These are phyloP conservation scores for Hypoxylon subgilvum DNA, from an alignment of 495 filamentous ascomycete genomes.

Conservation along the genomic window DNA sequence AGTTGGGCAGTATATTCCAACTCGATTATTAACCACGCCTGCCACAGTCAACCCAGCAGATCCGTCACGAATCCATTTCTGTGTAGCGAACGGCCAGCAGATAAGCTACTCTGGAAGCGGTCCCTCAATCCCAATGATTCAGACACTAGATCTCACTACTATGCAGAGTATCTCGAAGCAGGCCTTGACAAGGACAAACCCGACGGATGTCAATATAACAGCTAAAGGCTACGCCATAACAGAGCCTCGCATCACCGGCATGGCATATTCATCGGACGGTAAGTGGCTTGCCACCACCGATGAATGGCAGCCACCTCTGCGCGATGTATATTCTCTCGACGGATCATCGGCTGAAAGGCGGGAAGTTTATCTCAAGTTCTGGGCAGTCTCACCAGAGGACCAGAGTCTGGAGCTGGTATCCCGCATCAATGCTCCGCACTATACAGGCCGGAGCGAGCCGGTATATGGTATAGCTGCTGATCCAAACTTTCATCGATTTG, in stretches of 20 bases:
- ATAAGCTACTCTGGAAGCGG: conserved; percentile 45
- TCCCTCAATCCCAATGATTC: conserved; percentile 58
- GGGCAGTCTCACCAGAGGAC: conserved; percentile 72
- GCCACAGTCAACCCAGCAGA: conserved; percentile 46
- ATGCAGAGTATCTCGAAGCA: conserved; percentile 79
- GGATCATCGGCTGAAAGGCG: conserved; percentile 56
- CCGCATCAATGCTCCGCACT: conserved; percentile 83
- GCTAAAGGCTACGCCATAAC: conserved; percentile 69
- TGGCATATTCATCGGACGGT: conserved; percentile 77
- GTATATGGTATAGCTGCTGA: conserved; percentile 75
- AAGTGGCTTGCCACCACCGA: conserved; percentile 92
- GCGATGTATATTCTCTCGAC: conserved; percentile 62
- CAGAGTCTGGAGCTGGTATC: conserved; percentile 75
- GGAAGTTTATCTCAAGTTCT: conserved; percentile 89
- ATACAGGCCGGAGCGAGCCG: conserved; percentile 54
- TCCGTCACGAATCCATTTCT: conserved; percentile 51
- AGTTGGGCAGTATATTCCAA: conserved; percentile 29
- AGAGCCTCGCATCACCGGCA: conserved; percentile 74
- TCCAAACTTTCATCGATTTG: conserved; percentile 70
- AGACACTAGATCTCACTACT: conserved; percentile 81
- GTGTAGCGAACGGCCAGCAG: conserved; percentile 56
- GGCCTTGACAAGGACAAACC: conserved; percentile 84
- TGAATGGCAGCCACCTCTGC: conserved; percentile 76
- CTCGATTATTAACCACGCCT: conserved; percentile 40
- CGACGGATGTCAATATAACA: conserved; percentile 76